Conservation (phyloP, 1,139 yeast genomes). For the Debaryomyces udenii region DNA sequence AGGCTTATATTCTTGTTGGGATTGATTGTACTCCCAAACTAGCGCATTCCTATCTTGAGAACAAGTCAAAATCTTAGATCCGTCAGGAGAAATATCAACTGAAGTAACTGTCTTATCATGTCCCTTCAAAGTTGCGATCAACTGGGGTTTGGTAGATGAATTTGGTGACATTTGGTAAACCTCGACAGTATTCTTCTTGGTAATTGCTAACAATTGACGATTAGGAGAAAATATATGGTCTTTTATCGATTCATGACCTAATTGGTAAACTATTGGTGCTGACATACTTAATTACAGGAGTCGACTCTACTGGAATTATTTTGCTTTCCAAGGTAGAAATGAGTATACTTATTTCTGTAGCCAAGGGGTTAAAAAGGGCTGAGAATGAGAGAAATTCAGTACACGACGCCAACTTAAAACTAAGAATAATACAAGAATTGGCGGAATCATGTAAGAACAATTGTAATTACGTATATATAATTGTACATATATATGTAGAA, state of each 20-base stretch:
- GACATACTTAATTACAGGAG: constrained; percentile 35
- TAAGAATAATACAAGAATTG: background rate
- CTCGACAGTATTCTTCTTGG: constrained; percentile 77
- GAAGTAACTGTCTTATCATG: constrained; percentile 97
- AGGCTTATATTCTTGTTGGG: constrained; percentile 66
- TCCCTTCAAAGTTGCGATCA: constrained; percentile 67
- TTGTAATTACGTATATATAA: constrained; percentile 2
- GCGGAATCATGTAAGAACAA: background rate
- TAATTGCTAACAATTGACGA: constrained; percentile 70
- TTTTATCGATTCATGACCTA: constrained; percentile 84
- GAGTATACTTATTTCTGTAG: background rate
- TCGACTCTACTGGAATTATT: constrained; percentile 34
- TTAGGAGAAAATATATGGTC: constrained; percentile 88
- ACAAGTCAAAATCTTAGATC: constrained; percentile 85
- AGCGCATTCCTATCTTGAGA: constrained; percentile 98
- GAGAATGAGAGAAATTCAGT: background rate
- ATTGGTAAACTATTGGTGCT: constrained; percentile 51
- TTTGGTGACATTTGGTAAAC: constrained; percentile 58
- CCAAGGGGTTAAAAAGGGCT: background rate
- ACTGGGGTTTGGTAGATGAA: constrained; percentile 42
- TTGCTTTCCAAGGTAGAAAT: background rate
- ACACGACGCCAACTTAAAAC: background rate
- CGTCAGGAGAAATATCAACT: constrained; percentile 87
- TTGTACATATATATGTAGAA: constrained; percentile 6
- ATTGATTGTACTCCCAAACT: constrained; percentile 78